Percentiles rank a stretch among this genome's conserved stretches.
Conservation (phyloP, 2,329 filamentous ascomycete genomes). For the Diaporthe australafricana region DNA sequence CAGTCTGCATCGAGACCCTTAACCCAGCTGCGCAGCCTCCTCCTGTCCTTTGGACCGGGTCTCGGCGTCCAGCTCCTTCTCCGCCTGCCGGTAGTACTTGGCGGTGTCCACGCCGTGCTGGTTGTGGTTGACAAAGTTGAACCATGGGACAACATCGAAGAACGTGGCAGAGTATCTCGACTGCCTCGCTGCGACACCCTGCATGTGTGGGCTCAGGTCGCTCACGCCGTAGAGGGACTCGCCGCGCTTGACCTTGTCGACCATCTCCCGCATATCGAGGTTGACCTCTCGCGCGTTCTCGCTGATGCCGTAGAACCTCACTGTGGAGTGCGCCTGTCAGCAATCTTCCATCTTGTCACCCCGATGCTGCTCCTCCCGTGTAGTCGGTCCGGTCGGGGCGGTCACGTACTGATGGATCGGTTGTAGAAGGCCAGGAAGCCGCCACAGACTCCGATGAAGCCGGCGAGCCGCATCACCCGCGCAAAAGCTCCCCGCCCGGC, state of each 20-base stretch:
- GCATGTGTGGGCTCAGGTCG: conserved; percentile 85
- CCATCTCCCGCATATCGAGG: conserved; percentile 99
- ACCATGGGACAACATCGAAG: conserved; percentile 89
- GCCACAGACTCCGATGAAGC: conserved; percentile 78
- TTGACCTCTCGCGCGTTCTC: conserved; percentile 94
- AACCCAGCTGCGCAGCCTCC: conserved; percentile 33
- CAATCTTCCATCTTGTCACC: not conserved
- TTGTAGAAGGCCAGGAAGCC: conserved; percentile 90
- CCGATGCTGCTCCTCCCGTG: not conserved
- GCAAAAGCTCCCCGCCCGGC: conserved; percentile 86
- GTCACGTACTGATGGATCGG: conserved; percentile 81
- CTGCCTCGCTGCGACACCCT: conserved; percentile 92
- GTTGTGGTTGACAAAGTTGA: conserved; percentile 98
- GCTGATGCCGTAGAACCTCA: conserved; percentile 93
- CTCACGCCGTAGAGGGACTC: conserved; percentile 89
- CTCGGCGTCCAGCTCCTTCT: conserved; percentile 91
- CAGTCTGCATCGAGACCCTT: not conserved
- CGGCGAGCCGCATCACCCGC: conserved; percentile 82
- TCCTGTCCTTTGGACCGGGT: conserved; percentile 26
- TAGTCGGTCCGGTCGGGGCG: not conserved
- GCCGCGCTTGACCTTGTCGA: conserved; percentile 92
- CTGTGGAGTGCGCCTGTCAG: conserved; percentile 56
- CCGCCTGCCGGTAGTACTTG: conserved; percentile 97
- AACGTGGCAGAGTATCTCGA: conserved; percentile 91
- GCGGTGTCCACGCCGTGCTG: conserved; percentile 97